Conservation (phyloP, 2,329 filamentous ascomycete species). For the Clonostachys chloroleuca region DNA sequence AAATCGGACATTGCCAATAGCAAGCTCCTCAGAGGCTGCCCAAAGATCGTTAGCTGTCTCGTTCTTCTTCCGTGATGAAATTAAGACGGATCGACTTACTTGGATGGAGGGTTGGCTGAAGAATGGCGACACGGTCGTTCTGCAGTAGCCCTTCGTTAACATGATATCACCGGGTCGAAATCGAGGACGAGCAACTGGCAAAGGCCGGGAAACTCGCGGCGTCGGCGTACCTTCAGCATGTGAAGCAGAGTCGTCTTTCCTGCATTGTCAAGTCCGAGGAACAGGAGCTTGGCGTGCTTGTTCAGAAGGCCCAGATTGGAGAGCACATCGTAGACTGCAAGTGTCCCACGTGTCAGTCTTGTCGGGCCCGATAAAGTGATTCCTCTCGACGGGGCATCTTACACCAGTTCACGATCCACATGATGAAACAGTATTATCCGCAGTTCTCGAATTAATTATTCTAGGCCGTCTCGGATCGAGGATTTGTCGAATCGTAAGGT, state of each 20-base stretch:
- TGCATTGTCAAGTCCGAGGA: conserved; percentile 90
- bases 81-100: conserved; percentile 52
- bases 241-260: conserved; percentile 92
- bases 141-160: conserved; percentile 21
- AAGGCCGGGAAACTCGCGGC: no score
- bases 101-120: conserved; percentile 87
- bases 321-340: conserved; percentile 77
- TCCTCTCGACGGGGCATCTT: conserved; percentile 35
- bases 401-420: conserved; percentile 98
- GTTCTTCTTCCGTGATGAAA: background rate
- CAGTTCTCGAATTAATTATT: no score
- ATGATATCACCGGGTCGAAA: background rate
- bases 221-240: conserved; percentile 78
- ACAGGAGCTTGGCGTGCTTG: conserved; percentile 94
- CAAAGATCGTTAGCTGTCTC: conserved; percentile 7
- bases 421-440: conserved; percentile 33
- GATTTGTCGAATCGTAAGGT: background rate
- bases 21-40: conserved; percentile 81
- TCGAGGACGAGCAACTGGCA: background rate
- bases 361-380: background rate
- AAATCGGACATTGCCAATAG: conserved; percentile 90
- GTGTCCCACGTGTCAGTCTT: conserved; percentile 22
- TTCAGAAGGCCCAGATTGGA: conserved; percentile 84
- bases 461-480: background rate
- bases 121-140: conserved; percentile 90